These are phyloP conservation scores for Skeletonema potamos DNA, from an alignment of 108 stramenopile species.

Conservation along the genomic window DNA sequence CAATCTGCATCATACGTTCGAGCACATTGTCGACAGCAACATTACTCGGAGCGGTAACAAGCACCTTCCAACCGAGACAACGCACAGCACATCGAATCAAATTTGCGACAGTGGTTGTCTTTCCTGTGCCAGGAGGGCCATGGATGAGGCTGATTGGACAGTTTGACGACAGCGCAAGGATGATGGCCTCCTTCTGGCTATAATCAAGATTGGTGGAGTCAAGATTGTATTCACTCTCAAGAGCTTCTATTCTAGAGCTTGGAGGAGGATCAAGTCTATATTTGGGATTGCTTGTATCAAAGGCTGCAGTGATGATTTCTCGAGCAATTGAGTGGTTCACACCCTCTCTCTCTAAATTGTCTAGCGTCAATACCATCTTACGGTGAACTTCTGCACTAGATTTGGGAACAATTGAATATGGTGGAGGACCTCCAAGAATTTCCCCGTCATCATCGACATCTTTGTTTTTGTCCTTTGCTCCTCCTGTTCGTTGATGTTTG, in stretches of 20 bases:
- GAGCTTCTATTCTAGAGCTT: slow-evolving; percentile 15
- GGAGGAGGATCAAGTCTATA: slow-evolving; percentile 10
- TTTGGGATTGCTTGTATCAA: slow-evolving; percentile 29
- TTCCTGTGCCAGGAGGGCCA: slow-evolving; percentile 86
- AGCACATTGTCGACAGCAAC: slow-evolving; percentile 98
- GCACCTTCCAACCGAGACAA: slow-evolving; percentile 64
- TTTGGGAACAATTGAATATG: slow-evolving; percentile 66
- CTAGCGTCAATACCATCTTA: slow-evolving; percentile 60
- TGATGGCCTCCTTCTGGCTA: slow-evolving; percentile 76
- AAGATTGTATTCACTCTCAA: slow-evolving; percentile 30
- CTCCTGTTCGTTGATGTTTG: background rate
- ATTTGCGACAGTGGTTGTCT: slow-evolving; percentile 87
- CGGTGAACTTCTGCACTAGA: slow-evolving; percentile 77
- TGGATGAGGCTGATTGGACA: slow-evolving; percentile 73
- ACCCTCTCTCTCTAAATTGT: slow-evolving; percentile 65
- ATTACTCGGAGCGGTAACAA: slow-evolving; percentile 98
- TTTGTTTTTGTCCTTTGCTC: slow-evolving; percentile 20
- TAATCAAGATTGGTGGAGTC: slow-evolving; percentile 54
- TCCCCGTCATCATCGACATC: slow-evolving; percentile 44
- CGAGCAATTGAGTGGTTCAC: slow-evolving; percentile 71
- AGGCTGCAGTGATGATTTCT: slow-evolving; percentile 61
- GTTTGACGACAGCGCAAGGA: slow-evolving; percentile 61
- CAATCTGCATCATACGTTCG: slow-evolving; percentile 73
- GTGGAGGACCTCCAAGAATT: slow-evolving; percentile 42
- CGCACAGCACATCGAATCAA: slow-evolving; percentile 87